phyloP scores from a whole-genome alignment of 441 rosid genomes.

The Arabidopsis lyrata region DNA sequence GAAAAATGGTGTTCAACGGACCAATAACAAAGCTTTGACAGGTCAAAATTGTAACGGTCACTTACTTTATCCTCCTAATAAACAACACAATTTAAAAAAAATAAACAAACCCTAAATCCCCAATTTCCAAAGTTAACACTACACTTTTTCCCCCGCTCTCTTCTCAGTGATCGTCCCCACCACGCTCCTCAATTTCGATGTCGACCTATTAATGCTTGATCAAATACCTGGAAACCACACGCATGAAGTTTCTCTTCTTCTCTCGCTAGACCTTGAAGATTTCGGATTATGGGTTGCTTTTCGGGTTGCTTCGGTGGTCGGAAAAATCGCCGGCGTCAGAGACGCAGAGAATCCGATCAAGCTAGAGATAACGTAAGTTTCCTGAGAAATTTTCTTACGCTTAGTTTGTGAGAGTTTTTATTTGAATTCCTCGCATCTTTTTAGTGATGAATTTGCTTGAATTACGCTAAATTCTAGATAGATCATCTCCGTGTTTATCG shows the following conservation, averaged over 20 bases:
- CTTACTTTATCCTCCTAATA: constrained; percentile 35
- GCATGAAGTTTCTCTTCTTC: neutral
- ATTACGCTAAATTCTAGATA: neutral
- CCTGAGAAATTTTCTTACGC: neutral
- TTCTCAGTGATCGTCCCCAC: constrained; percentile 38
- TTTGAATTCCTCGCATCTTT: constrained; percentile 22
- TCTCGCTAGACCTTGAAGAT: constrained; percentile 21
- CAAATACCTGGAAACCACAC: constrained; percentile 10
- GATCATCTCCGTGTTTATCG: neutral
- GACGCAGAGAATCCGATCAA: constrained; percentile 54
- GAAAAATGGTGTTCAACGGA: constrained; percentile 1
- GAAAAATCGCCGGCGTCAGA: constrained; percentile 61
- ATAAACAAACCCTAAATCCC: constrained; percentile 40
- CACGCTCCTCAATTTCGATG: constrained; percentile 40
- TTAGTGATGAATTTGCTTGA: constrained; percentile 21
- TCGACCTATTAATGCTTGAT: constrained; percentile 21
- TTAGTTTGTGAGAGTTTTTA: neutral
- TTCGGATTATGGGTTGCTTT: constrained; percentile 73
- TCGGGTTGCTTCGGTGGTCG: constrained; percentile 82
- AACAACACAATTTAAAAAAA: neutral
- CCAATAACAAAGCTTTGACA: neutral
- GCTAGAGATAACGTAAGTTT: constrained; percentile 51
- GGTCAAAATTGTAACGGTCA: constrained; percentile 52
- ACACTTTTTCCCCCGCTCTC: constrained; percentile 46
- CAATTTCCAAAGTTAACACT: constrained; percentile 39